These are phyloP conservation scores for Podochytrium sp. DNA, from an alignment of 192 early-diverging fungal species.

Conservation along the genomic window DNA sequence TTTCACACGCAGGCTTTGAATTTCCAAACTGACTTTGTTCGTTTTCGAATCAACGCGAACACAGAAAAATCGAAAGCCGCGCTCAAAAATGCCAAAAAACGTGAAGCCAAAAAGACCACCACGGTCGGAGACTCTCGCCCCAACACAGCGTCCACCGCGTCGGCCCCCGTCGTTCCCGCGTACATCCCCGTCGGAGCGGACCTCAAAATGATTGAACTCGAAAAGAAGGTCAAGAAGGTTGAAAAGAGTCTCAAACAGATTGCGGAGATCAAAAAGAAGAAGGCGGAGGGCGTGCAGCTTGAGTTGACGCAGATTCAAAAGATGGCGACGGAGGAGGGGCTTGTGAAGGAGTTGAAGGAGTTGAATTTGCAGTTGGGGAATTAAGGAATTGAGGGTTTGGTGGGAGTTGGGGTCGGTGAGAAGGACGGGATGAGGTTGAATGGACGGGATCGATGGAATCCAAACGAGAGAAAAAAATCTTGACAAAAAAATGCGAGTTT, in stretches of 20 bases:
- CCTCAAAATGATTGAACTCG: constrained; percentile 62
- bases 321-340: constrained; percentile 59
- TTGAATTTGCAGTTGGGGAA: constrained; percentile 25
- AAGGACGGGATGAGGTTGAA: no score
- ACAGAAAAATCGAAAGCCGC: constrained; percentile 56
- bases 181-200: constrained; percentile 28
- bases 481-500: constrained; percentile 10
- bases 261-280: constrained; percentile 77
- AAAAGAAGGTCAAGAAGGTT: constrained; percentile 86
- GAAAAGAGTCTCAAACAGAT: constrained; percentile 95
- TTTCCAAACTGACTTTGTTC: neutral
- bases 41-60: neutral
- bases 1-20: neutral
- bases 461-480: no score
- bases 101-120: constrained; percentile 63
- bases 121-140: constrained; percentile 13
- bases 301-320: constrained; percentile 86
- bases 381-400: no score
- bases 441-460: no score
- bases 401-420: no score
- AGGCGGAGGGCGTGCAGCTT: constrained; percentile 75
- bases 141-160: constrained; percentile 30
- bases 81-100: constrained; percentile 76
- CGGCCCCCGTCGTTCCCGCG: constrained; percentile 36
- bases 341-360: constrained; percentile 60